Base-by-base conservation (phyloP, 768 basidiomycete genomes). In the Tubosaeta sp. region DNA sequence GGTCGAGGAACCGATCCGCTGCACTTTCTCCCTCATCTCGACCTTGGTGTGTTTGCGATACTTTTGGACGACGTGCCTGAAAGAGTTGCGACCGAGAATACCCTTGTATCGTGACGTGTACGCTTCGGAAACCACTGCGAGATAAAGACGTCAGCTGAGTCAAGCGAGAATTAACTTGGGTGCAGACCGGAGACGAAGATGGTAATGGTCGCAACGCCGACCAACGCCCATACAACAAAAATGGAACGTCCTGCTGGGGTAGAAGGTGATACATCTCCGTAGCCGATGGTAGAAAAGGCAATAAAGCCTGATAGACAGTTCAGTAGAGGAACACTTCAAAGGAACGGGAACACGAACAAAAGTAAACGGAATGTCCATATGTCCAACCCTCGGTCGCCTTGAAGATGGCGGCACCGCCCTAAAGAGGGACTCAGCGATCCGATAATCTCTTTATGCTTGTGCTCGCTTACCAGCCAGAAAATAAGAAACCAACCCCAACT, bases 171-270 rank as follows among this genome's bases (percentile, higher is more conserved):
- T 3, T 16, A 17, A 13, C 43, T 47, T 4, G 19, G n/a, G 46
- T 16, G 8, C 79, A 8, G 39, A 86, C 87, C 79, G 7, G 88
- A 85, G 53, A 90, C 76, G 13, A 90, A 72, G 26, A 87, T 81
- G 0, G 89, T 88, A 81, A 91, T 80, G 1, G 86, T 81, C 1
- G 76, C 86, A 13, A 90, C 84, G 14, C 88, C 90, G 7, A 89
- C 68, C 33, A 91, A 66, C 0, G 88, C 85, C 89, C 89, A 91
- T 3, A 82, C 79, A 37, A 90, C 77, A 64, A 91, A 91, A 32
- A 91, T 75, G 13, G 85, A 80, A 22, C 87, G 80, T 11, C 89
- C 90, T 4, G 85, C 81, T 11, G 84, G 80, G 0, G 85, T 83
- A 46, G 65, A 62, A 0, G 87, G 88, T 0, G 78, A 57, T 13